Evolutionary conservation across 2,329 filamentous ascomycete genomes (phyloP), one percentile per base, ranked within the genome.

Genomic region (Penicillium expansum): DNA sequence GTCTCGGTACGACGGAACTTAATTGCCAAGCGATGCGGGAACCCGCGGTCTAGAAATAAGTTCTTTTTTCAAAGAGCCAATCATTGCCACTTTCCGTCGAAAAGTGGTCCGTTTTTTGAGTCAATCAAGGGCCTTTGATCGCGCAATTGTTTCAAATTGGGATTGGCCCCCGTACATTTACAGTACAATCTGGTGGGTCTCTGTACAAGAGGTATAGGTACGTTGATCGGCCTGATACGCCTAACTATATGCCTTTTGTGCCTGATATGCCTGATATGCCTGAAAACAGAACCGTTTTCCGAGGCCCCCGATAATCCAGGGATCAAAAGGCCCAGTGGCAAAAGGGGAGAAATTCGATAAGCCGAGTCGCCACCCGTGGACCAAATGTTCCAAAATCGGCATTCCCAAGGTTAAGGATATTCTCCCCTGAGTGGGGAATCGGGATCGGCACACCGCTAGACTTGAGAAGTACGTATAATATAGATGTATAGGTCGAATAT

Each of bases 391-490:
- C 32, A 39, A 44, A 47, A 33, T 35, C 24, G 33, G 33, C 41
- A 20, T 55, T 57, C 18, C 35, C 35, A 38, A 38, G 35, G n/a
- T 37, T 58, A 61, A 60, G 59, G 56, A 56, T 61, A 39, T 33
- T 47, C 43, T 32, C 24, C 52, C 52, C 55, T 62, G 48, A 52
- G 52, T 58, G 59, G 61, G 58, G 55, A 53, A 53, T 57, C 39
- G 3, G 53, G 53, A 41, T 56, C 50, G 43, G 30, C 54, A 55
- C 58, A 62, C 62, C 54, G 53, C 45, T 42, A 42, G 24, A 29
- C 42, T 44, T 44, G 14, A 24, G 22, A 18, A 18, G 41, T 43
- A n/a, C 16, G 16, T 42, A 27, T 42, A 42, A 22, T 9, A 24
- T 9, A 10, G 20, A 13, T 44, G 11, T 18, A 30, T 30, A 30